Evolutionary conservation across 345 rosid species (phyloP).

Genomic region (Noccaea bulbosa): DNA sequence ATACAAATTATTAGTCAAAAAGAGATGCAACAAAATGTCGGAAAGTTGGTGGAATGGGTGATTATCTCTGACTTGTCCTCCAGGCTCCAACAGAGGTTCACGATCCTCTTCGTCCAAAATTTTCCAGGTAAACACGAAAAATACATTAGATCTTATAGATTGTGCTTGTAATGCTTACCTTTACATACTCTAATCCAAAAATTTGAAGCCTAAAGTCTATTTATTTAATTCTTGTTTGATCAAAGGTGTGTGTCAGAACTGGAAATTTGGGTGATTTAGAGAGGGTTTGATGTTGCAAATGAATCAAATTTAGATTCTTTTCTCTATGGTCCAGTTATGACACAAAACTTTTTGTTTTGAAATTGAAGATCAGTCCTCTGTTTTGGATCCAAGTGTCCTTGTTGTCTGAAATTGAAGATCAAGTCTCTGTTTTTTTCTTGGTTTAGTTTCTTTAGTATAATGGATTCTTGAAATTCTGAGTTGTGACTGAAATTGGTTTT

Average conservation of each 20-base stretch:
- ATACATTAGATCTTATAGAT: neutral
- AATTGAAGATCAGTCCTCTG: conserved; percentile 3
- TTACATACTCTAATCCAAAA: neutral
- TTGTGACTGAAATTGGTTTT: conserved; percentile 11
- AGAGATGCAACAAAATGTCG: neutral
- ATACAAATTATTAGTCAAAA: neutral
- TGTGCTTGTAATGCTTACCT: neutral
- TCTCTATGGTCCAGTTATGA: neutral
- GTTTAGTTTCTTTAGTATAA: conserved; percentile 5
- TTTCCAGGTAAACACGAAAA: conserved; percentile 31
- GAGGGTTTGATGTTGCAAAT: neutral
- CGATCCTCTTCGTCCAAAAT: conserved; percentile 21
- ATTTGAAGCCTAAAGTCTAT: neutral
- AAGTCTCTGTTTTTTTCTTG: conserved; percentile 9
- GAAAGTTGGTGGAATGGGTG: conserved; percentile 9
- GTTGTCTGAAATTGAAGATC: conserved; percentile 5
- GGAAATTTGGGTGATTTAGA: neutral
- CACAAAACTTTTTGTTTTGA: neutral
- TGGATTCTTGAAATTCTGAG: conserved; percentile 13
- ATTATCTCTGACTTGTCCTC: neutral
- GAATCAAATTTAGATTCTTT: neutral
- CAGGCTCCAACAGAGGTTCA: conserved; percentile 12
- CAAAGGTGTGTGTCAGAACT: neutral
- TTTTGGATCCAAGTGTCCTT: neutral
- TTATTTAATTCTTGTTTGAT: conserved; percentile 5